Base-by-base conservation (phyloP, 208 protist genomes). In the Crithidia expoeki region DNA sequence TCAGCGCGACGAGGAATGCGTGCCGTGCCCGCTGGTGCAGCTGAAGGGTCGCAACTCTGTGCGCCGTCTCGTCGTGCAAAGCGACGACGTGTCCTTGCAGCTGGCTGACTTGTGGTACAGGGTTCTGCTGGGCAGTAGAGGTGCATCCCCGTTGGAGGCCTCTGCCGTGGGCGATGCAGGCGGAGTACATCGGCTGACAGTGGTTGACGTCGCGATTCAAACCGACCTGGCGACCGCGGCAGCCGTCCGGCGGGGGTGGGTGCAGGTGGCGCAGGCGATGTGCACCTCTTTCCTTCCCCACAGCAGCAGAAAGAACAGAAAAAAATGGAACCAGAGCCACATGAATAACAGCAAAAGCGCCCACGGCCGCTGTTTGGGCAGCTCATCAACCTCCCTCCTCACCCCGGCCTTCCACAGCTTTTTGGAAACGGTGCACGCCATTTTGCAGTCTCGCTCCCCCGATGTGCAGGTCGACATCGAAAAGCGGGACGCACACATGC, bases 211-310 rank as follows among this genome's bases (percentile, higher is more conserved):
- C 12, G 77, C 74, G 34, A 42, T 62, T 11, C 74, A 82, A 38
- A 74, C 83, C 17, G 85, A 91, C 61, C 50, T 58, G 10, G 82
- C 85, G 14, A 63, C 70, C 9, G 63, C 64, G 12, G 60, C 58
- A 17, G 59, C 66, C 3, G 79, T 76, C 1, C 79, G 82, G 34
- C 44, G 59, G 28, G 56, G 49, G 14, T 91, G 85, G 82, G 58
- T 73, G 49, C 51, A 33, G 42, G 51, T 80, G 25, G 80, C 76
- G 2, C 66, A 73, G 46, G 46, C 53, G 10, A 47, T 78, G 38
- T 42, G 79, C 46, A 21, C 62, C 40, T 28, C 55, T 16, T 60
- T 58, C n/a, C 52, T 52, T 5, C 40, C 70, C 38, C 21, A 34
- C 42, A 12, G 17, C 49, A 36, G 38, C 38, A 27, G 5, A 25